Evolutionary conservation across 2,329 filamentous ascomycete genomes (phyloP).

Genomic region (Fusarium armeniacum): DNA sequence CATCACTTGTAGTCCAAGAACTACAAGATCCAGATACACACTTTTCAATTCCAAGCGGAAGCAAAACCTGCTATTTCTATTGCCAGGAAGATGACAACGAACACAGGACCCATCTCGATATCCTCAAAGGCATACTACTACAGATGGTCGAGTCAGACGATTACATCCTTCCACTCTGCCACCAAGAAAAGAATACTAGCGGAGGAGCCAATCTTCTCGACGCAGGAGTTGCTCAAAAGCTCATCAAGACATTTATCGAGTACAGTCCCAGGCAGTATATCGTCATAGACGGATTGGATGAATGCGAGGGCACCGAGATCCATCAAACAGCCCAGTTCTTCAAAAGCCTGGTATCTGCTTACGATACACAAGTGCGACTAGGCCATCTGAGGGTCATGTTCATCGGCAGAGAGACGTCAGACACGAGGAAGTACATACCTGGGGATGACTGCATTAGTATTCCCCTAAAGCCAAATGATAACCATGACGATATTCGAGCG

Average conservation of each 20-base stretch:
- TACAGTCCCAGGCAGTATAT: conserved; percentile 8
- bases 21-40: background rate
- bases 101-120: background rate
- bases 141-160: conserved; percentile 15
- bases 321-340: conserved; percentile 4
- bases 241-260: conserved; percentile 6
- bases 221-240: background rate
- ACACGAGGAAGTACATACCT: background rate
- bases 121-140: background rate
- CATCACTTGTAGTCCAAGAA: conserved; percentile 3
- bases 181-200: background rate
- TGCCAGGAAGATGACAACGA: conserved; percentile 10
- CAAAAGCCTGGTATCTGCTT: background rate
- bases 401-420: conserved; percentile 2
- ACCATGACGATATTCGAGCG: background rate
- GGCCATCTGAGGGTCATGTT: conserved; percentile 16
- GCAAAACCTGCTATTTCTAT: conserved; percentile 14
- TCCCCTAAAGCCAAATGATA: background rate
- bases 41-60: background rate
- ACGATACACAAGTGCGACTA: background rate
- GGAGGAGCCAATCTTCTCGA: background rate
- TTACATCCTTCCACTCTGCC: conserved; percentile 4
- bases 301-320: background rate
- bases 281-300: background rate
- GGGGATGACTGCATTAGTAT: background rate